These are phyloP conservation scores for Suillus brevipes DNA, from an alignment of 768 basidiomycete species.

Conservation along the genomic window DNA sequence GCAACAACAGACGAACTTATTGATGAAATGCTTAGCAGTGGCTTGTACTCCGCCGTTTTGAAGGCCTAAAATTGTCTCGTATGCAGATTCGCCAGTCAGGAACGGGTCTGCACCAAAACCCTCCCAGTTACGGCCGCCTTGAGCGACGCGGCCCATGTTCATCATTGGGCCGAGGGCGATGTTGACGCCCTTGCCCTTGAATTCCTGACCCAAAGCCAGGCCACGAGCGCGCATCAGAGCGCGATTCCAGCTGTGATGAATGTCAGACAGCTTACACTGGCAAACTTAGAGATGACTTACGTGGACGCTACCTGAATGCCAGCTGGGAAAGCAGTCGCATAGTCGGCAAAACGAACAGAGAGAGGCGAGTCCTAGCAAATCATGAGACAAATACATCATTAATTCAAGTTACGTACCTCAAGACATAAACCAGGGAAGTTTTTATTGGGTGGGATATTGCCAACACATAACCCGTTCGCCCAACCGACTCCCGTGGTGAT, in stretches of 20 bases:
- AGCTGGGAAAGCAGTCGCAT: constrained; percentile 50
- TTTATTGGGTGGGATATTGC: constrained; percentile 48
- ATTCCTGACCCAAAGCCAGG: constrained; percentile 64
- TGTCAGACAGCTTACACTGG: constrained; percentile 26
- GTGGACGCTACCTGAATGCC: constrained; percentile 54
- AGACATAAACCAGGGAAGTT: constrained; percentile 63
- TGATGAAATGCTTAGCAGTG: constrained; percentile 75
- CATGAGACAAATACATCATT: neutral
- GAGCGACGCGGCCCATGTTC: constrained; percentile 72
- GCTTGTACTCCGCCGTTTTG: constrained; percentile 75
- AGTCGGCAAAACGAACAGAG: constrained; percentile 43
- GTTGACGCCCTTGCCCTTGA: constrained; percentile 64
- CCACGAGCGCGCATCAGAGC: constrained; percentile 65
- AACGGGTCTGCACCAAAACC: constrained; percentile 87
- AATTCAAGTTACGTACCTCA: constrained; percentile 38
- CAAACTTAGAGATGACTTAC: constrained; percentile 34
- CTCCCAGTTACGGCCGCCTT: constrained; percentile 86
- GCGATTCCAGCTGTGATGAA: constrained; percentile 49
- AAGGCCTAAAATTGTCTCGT: constrained; percentile 77
- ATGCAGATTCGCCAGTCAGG: constrained; percentile 68
- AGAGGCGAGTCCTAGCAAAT: constrained; percentile 32
- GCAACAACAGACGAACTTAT: constrained; percentile 44
- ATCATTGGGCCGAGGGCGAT: constrained; percentile 60
- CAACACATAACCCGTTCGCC: constrained; percentile 59
- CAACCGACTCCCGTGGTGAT: constrained; percentile 23